Evolutionary conservation across 257 asterid species (phyloP), one percentile per base, ranked within the genome.

Genomic region (Penstemon newberryi): DNA sequence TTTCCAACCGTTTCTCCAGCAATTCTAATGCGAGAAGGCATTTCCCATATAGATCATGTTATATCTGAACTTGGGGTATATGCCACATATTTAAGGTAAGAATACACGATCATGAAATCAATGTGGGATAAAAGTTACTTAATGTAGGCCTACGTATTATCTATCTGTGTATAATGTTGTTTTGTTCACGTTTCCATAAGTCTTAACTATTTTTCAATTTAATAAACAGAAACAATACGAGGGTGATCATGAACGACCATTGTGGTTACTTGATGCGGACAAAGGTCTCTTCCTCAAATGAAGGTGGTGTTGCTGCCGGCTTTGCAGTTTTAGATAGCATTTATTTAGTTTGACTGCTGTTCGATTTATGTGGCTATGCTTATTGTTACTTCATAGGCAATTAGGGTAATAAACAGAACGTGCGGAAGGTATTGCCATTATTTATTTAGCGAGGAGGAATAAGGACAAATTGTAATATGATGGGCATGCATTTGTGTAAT

Each of bases 231-330:
- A 93, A 82, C 71, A 83, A 84, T 43, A 71, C 73, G 0, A 70
- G 77, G 56, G 89, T 90, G 54, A 59, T 90, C 46, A 67, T 87
- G 81, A 91, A 91, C 56, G 72, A 72, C 11, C 81, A 86, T 2
- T 63, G 82, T 1, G 99, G 99, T 50, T 89, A 90, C 66, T 75
- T 94, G 91, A 84, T 94, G 99, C 84, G 99, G 46, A 94, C 97
- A 25, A 94, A 94, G 84, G 99, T 91, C 7, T 86, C 96, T 52
- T 91, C 99, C 12, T 94, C 99, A 19, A 82, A 91, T 45, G 99
- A 94, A 61, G 99, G 99, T 8, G 99, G 99, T 13, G 99, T 94
- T 65, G 97, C 96, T 8, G 96, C 97, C 10, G 99, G 97, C 8
- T 89, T 85, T 60, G 97, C 96, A 45, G 97, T 91, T 82, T 65